These are phyloP conservation scores for Phytophthora hibernalis DNA, from an alignment of 352 stramenopile species.

Conservation along the genomic window DNA sequence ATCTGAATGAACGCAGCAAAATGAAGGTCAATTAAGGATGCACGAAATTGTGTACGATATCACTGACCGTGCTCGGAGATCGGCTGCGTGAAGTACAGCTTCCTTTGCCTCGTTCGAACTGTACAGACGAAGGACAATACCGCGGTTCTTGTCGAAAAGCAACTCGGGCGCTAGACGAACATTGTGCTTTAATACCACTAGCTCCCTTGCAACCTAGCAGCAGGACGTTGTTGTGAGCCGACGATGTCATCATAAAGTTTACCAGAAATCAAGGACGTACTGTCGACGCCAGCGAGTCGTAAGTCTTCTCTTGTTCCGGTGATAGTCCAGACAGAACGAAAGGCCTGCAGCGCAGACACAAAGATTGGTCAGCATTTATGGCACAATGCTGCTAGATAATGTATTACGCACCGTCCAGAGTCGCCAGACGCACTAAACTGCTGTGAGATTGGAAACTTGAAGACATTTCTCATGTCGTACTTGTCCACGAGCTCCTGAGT, in stretches of 20 bases:
- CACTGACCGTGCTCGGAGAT: conserved; percentile 72
- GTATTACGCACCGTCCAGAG: conserved; percentile 63
- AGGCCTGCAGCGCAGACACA: conserved; percentile 48
- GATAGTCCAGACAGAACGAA: conserved; percentile 80
- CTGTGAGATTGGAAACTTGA: conserved; percentile 84
- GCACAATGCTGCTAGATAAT: background rate
- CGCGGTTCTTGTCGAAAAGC: conserved; percentile 79
- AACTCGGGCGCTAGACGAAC: conserved; percentile 76
- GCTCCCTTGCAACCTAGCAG: conserved; percentile 73
- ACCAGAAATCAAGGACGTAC: conserved; percentile 31
- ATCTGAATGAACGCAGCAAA: conserved; percentile 43
- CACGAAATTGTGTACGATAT: background rate
- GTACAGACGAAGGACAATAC: conserved; percentile 84
- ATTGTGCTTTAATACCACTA: conserved; percentile 82
- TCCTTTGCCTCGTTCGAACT: conserved; percentile 78
- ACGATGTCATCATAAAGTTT: background rate
- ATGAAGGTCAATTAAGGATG: background rate
- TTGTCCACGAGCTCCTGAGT: conserved; percentile 80
- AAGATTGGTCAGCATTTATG: background rate
- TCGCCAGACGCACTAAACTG: conserved; percentile 78
- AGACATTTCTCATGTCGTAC: conserved; percentile 87
- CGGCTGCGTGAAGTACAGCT: conserved; percentile 70
- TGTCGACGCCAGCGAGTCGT: conserved; percentile 71
- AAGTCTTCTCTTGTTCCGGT: conserved; percentile 70
- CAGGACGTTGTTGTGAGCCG: background rate